These are phyloP conservation scores for Silene conica DNA, from an alignment of 148 eudicot genomes.

Conservation along the genomic window DNA sequence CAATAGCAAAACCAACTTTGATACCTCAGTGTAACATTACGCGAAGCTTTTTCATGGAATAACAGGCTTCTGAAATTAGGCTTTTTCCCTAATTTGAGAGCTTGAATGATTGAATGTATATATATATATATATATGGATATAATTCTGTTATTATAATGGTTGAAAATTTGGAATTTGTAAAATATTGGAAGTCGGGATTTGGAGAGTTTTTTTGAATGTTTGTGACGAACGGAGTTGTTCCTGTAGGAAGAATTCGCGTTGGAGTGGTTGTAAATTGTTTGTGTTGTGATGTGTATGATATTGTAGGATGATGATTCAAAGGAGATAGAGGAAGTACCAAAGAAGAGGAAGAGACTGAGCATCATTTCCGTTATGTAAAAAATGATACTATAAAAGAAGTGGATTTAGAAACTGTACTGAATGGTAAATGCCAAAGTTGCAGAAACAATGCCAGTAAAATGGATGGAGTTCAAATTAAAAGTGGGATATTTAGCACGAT, in stretches of 20 bases:
- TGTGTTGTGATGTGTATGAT: constrained; percentile 6
- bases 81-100: too few relatives aligned
- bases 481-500: constrained; percentile 64
- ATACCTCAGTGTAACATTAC: too few relatives aligned
- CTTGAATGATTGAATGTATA: too few relatives aligned
- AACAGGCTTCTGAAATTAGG: too few relatives aligned
- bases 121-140: too few relatives aligned
- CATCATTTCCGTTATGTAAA: constrained; percentile 25
- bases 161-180: neutral
- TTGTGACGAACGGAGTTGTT: neutral
- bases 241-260: neutral
- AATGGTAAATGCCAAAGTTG: constrained; percentile 15
- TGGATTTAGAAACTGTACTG: constrained; percentile 15
- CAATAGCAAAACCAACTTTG: too few relatives aligned
- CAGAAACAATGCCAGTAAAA: constrained; percentile 11
- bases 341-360: constrained; percentile 51
- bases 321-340: constrained; percentile 37
- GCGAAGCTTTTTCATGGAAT: too few relatives aligned
- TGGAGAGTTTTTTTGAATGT: neutral
- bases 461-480: constrained; percentile 39
- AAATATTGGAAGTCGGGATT: neutral
- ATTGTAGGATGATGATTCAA: constrained; percentile 36
- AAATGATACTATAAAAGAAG: constrained; percentile 6
- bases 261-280: neutral
- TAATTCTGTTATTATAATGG: too few relatives aligned